Evolutionary conservation across 192 early-diverging fungal species (phyloP), one percentile per base, ranked within the genome.

Genomic region (Endogone sp.): DNA sequence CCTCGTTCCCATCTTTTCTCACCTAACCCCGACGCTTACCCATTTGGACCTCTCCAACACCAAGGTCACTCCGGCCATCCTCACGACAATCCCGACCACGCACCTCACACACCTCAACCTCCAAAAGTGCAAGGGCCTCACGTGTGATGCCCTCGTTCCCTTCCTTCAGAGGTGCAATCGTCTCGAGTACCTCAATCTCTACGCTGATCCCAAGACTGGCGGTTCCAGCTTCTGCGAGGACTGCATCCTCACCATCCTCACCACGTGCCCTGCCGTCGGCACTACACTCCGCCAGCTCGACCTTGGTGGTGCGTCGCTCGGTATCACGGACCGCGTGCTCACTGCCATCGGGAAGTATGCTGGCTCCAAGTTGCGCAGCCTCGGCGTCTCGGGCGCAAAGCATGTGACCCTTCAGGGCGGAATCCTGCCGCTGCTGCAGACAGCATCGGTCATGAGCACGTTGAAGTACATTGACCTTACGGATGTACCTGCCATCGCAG

Each of bases 61-160:
- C 55, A 56, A 56, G 55, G n/a, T 56, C 11, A 13, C n/a, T n/a
- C n/a, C 55, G 11, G 11, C 55, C 11, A 13, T n/a, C 11, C 55
- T 56, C 55, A 11, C 11, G n/a, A 11, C 11, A 11, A 56, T 56
- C 11, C 55, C 55, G n/a, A 56, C 55, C n/a, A n/a, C 55, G 55
- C 11, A 56, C 11, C 55, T 56, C 55, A 56, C 55, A 56, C 55
- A 56, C 55, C 55, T 56, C 55, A 56, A 56, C 55, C 55, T 56
- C n/a, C 11, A 11, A 11, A 56, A 56, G n/a, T 13, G 11, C 11
- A 11, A n/a, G 55, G 55, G 11, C n/a, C n/a, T 56, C 11, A 56
- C 55, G 11, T 56, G 55, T n/a, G 11, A 11, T n/a, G 55, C 55
- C 55, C 11, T 56, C 55, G n/a, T 56, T 13, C 55, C 11, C 11